phyloP scores from a whole-genome alignment of 169 alveolate species.

The Cryptosporidium meleagridis region DNA sequence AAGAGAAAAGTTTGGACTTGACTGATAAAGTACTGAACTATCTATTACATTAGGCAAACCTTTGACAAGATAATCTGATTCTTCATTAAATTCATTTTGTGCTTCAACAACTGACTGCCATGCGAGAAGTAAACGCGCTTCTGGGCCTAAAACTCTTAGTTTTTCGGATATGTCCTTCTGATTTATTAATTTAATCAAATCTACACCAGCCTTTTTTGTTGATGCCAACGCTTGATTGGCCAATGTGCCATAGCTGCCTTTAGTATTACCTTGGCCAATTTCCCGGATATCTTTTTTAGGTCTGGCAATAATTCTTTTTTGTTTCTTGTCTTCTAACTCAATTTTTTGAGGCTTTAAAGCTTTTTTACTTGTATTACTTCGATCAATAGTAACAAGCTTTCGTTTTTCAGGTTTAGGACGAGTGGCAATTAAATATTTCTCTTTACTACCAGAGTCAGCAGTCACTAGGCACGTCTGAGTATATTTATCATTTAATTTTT shows the following conservation, averaged over 20 bases:
- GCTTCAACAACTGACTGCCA: conserved; percentile 75
- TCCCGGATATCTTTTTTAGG: conserved; percentile 29
- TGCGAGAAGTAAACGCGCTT: conserved; percentile 45
- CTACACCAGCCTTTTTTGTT: conserved; percentile 27
- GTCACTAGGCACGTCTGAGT: background rate
- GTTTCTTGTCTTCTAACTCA: background rate
- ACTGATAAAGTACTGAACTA: conserved; percentile 27
- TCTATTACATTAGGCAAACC: conserved; percentile 9
- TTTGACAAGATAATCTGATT: conserved; percentile 17
- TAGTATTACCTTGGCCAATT: background rate
- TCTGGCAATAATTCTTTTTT: conserved; percentile 59
- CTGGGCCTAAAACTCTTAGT: conserved; percentile 44
- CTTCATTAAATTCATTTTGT: conserved; percentile 44
- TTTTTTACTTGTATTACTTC: background rate
- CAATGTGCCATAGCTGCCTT: background rate
- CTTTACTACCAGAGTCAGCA: background rate
- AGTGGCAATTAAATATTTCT: conserved; percentile 18
- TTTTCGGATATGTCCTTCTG: conserved; percentile 29
- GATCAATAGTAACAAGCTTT: conserved; percentile 29
- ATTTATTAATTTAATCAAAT: conserved; percentile 18
- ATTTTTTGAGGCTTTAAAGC: too few relatives aligned
- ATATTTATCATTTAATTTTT: background rate
- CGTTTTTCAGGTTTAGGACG: conserved; percentile 37
- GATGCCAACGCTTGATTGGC: conserved; percentile 22
- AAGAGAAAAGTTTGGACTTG: conserved; percentile 43